Conservation (phyloP, 1,139 yeast genomes). For the Geotrichum fermentans region DNA sequence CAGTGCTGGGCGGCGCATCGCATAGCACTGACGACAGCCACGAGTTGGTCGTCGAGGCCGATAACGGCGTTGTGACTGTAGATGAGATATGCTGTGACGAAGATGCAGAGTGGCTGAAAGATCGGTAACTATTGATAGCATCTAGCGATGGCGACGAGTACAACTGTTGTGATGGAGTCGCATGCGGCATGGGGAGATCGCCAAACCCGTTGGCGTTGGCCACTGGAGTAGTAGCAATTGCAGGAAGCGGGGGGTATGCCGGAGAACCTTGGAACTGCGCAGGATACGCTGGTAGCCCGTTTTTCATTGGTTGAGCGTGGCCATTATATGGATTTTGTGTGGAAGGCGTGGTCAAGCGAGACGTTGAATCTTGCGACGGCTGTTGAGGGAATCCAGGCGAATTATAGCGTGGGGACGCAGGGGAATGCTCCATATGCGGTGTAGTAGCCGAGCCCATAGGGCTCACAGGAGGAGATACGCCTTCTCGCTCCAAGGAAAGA, state of each 20-base stretch:
- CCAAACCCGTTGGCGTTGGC: slow-evolving; percentile 14
- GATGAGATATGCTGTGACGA: slow-evolving; percentile 25
- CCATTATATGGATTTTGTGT: background rate
- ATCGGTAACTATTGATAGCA: slow-evolving; percentile 13
- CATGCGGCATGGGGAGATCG: slow-evolving; percentile 1
- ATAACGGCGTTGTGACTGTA: slow-evolving; percentile 27
- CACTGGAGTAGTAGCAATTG: slow-evolving; percentile 25
- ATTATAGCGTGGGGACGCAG: slow-evolving; percentile 1
- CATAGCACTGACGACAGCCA: slow-evolving; percentile 34
- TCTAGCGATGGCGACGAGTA: slow-evolving; percentile 18
- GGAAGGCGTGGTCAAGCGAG: slow-evolving; percentile 1
- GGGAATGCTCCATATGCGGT: slow-evolving; percentile 7
- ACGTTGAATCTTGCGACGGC: slow-evolving; percentile 2
- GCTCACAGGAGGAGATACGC: slow-evolving; percentile 4
- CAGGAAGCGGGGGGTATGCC: slow-evolving; percentile 22
- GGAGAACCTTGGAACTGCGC: slow-evolving; percentile 11
- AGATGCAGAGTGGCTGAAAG: slow-evolving; percentile 21
- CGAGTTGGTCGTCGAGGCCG: slow-evolving; percentile 28
- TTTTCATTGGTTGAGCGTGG: background rate
- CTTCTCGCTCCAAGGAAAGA: slow-evolving; percentile 27
- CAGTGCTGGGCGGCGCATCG: slow-evolving; percentile 22
- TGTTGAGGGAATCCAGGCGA: slow-evolving; percentile 15
- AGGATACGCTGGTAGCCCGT: background rate
- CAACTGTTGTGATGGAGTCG: slow-evolving; percentile 5
- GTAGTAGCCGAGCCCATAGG: slow-evolving; percentile 15